A percentile compares a stretch with the other conserved stretches of the same genome.
Conservation (phyloP, 306 rosid genomes). For the Ziziphus jujuba region DNA sequence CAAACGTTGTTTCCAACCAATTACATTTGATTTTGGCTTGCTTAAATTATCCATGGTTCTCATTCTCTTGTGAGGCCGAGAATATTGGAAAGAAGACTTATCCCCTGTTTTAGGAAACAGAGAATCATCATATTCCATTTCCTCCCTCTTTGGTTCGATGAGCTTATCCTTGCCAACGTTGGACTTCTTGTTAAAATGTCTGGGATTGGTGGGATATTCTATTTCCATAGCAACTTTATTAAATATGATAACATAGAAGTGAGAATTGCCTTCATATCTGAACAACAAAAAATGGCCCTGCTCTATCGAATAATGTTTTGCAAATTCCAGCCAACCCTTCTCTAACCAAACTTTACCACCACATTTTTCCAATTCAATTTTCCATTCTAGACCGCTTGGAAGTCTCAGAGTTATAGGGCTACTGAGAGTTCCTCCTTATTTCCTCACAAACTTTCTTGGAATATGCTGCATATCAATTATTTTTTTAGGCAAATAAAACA, state of each 20-base stretch:
- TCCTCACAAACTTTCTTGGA: slow-evolving; percentile 12
- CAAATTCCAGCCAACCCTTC: slow-evolving; percentile 32
- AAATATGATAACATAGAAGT: slow-evolving; percentile 24
- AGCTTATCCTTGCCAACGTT: neutral
- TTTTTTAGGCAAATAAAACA: too few relatives aligned
- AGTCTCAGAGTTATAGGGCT: neutral
- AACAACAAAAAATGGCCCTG: slow-evolving; percentile 10
- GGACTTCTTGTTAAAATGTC: neutral
- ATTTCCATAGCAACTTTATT: slow-evolving; percentile 24
- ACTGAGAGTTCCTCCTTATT: neutral
- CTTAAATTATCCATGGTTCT: neutral
- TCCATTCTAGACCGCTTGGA: slow-evolving; percentile 19
- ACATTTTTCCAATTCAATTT: slow-evolving; percentile 1
- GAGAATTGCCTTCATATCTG: slow-evolving; percentile 24
- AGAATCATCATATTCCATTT: neutral
- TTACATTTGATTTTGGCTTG: too few relatives aligned
- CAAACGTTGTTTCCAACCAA: neutral
- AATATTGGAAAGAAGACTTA: neutral
- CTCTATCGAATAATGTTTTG: neutral
- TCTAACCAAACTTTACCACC: slow-evolving; percentile 18
- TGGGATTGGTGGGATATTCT: slow-evolving; percentile 23
- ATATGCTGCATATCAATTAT: slow-evolving; percentile 4
- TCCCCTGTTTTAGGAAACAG: neutral
- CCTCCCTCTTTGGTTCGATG: neutral
- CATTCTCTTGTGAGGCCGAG: slow-evolving; percentile 4